These are phyloP conservation scores for Hyaloperonospora arabidopsidis DNA, from an alignment of 352 stramenopile genomes.

Conservation along the genomic window DNA sequence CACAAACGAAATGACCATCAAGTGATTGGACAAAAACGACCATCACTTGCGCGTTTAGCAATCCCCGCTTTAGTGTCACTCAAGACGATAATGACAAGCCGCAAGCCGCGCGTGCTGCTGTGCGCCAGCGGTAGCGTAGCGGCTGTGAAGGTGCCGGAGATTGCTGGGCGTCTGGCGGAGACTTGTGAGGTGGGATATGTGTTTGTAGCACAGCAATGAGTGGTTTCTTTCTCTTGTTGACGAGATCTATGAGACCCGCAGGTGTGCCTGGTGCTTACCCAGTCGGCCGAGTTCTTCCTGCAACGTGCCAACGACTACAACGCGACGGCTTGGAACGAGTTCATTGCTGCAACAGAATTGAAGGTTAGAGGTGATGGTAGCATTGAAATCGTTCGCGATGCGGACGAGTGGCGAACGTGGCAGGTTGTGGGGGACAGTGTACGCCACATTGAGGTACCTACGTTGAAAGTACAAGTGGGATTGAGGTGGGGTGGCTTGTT, in stretches of 20 bases:
- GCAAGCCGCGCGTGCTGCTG: conserved; percentile 56
- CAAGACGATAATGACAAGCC: conserved; percentile 3
- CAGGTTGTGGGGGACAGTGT: conserved; percentile 72
- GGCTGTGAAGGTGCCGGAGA: conserved; percentile 81
- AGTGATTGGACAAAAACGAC: not conserved
- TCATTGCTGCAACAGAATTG: conserved; percentile 27
- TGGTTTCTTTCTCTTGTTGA: not conserved
- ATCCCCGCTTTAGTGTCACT: conserved; percentile 10
- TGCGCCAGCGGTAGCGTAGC: conserved; percentile 81
- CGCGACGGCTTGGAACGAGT: conserved; percentile 31
- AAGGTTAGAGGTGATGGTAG: not conserved
- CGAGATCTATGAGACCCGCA: conserved; percentile 15
- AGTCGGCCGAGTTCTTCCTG: conserved; percentile 78
- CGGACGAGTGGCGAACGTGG: conserved; percentile 81
- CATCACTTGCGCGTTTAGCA: not conserved
- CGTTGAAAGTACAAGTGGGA: not conserved
- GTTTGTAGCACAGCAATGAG: not conserved
- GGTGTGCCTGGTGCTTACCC: conserved; percentile 79
- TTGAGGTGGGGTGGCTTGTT: too few species aligned
- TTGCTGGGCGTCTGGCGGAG: conserved; percentile 49
- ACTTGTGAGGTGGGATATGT: conserved; percentile 42
- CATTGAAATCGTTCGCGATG: conserved; percentile 55
- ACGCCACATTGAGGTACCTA: conserved; percentile 79
- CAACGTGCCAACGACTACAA: conserved; percentile 72
- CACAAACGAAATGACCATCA: conserved; percentile 12